phyloP scores from a whole-genome alignment of 768 basidiomycete genomes.

The Naganishia antarctica region DNA sequence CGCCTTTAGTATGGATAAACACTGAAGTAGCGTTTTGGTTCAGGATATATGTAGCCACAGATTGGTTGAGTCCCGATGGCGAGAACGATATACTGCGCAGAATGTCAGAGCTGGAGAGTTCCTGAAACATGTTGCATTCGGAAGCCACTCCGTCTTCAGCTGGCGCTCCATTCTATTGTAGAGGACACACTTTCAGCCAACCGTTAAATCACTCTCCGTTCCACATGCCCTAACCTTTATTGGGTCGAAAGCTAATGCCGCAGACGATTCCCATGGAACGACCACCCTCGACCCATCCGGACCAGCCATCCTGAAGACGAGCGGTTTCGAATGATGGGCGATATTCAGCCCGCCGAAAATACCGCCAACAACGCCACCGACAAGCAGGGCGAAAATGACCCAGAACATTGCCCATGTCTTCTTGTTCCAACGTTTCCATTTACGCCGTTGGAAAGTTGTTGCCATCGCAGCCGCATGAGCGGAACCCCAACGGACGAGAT shows the following conservation, averaged over 20 bases:
- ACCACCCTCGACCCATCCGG: slow-evolving; percentile 21
- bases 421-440: slow-evolving; percentile 21
- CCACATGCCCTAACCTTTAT: slow-evolving; percentile 8
- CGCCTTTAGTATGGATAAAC: slow-evolving; percentile 37
- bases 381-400: neutral
- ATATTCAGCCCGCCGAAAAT: slow-evolving; percentile 25
- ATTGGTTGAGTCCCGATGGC: slow-evolving; percentile 34
- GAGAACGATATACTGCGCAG: slow-evolving; percentile 33
- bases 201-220: no score
- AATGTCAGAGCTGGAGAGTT: slow-evolving; percentile 16
- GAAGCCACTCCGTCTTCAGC: slow-evolving; percentile 35
- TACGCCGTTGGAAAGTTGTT: neutral
- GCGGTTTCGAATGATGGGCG: slow-evolving; percentile 5
- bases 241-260: slow-evolving; percentile 20
- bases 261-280: slow-evolving; percentile 20
- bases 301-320: neutral
- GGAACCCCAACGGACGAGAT: neutral
- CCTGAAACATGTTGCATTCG: slow-evolving; percentile 36
- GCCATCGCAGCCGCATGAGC: neutral
- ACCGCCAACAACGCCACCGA: slow-evolving; percentile 22
- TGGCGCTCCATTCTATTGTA: slow-evolving; percentile 34
- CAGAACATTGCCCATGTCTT: slow-evolving; percentile 14
- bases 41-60: slow-evolving; percentile 37
- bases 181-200: slow-evolving; percentile 5
- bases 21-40: slow-evolving; percentile 29